phyloP scores from a whole-genome alignment of 2,329 filamentous ascomycete species.

The Monilinia aucupariae region DNA sequence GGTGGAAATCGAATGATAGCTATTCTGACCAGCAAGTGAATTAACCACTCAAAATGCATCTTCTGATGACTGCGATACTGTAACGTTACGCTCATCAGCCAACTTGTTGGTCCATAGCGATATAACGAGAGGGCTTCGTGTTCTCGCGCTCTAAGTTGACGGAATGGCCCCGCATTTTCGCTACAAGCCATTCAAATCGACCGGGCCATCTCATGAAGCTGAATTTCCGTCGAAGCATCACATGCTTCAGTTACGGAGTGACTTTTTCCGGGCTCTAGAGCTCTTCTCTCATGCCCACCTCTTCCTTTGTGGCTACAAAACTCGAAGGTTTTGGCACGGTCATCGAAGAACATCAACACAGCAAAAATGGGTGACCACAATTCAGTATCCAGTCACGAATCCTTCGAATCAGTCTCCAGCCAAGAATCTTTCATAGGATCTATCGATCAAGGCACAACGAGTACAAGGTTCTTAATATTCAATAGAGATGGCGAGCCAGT shows the following conservation, averaged over 20 bases:
- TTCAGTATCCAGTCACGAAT: conserved; percentile 7
- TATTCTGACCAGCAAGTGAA: neutral
- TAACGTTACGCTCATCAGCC: conserved; percentile 1
- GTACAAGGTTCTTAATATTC: conserved; percentile 73
- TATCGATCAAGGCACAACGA: conserved; percentile 77
- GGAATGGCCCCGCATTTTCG: neutral
- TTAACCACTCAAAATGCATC: neutral
- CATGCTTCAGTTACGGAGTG: neutral
- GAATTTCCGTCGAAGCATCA: neutral
- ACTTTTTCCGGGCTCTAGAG: neutral
- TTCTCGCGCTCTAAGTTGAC: neutral
- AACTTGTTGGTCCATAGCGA: neutral
- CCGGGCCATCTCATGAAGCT: neutral
- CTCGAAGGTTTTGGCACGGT: neutral
- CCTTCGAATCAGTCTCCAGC: conserved; percentile 46
- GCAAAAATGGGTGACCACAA: conserved; percentile 17
- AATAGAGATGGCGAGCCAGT: conserved; percentile 64
- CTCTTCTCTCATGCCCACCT: neutral
- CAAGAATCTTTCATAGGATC: conserved; percentile 57
- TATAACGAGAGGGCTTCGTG: neutral
- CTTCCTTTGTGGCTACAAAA: conserved; percentile 7
- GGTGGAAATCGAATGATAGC: neutral
- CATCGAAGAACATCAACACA: neutral
- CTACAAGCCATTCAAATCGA: neutral
- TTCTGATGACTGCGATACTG: neutral